Base-by-base conservation (phyloP, 352 stramenopile species). In the Phytophthora capsici region DNA sequence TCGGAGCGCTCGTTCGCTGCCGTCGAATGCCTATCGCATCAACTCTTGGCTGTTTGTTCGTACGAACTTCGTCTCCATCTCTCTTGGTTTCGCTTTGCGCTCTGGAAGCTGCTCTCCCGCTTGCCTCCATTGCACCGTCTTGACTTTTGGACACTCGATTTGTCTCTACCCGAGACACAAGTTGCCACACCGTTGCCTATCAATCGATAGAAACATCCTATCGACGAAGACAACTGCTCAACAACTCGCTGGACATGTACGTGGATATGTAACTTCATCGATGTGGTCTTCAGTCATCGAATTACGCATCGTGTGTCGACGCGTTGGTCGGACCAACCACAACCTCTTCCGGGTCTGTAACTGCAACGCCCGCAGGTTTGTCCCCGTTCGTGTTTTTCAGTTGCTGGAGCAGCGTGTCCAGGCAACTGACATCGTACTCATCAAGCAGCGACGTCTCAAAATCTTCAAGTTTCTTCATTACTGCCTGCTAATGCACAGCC, bases 381-480 rank as follows among this genome's bases (percentile, higher is more conserved):
- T 80, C 77, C 19, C 68, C 70, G 32, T 57, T 69, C 8, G 77
- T 73, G 23, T 63, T 88, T 61, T 92, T 92, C 44, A 92, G 57
- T 77, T 92, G 81, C 74, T 89, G 82, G 6, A 95, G 71, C 13
- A 95, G 71, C n/a, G 84, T 93, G 56, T 95, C 88, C 26, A 95
- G 74, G 40, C 85, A 94, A 14, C 73, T 81, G 2, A 94, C 88
- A 40, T 95, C 88, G 73, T 95, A 95, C 57, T 95, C 88, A 45
- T 95, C 83, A 26, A 95, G 69, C 40, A 95, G 59, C n/a, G 86
- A 94, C 44, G 86, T 83, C 57, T 95, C 88, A 64, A 95, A 93
- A 68, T 95, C 88, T 45, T 95, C 88, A 37, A 95, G 72, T 58
- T 91, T 93, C 70, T 89, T 89, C 85, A 95, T 94, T 46, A 95